Base-by-base conservation (phyloP, 768 basidiomycete species). In the Gloeophyllum trabeum region DNA sequence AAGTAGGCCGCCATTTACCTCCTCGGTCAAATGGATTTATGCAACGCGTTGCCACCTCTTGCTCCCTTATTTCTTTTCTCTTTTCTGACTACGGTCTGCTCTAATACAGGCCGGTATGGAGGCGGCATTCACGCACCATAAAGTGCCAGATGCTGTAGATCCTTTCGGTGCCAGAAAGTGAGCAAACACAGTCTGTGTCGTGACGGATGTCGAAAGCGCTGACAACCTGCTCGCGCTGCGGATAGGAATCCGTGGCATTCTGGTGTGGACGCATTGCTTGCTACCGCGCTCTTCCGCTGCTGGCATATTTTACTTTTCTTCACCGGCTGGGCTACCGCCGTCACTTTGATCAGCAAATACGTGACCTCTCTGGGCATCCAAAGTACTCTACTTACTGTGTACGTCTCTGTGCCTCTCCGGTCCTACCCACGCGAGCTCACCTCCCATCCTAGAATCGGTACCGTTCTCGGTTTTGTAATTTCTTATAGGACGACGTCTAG, bases 381-480 rank as follows among this genome's bases (percentile, higher is more conserved):
- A 25, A 56, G 67, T 7, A 79, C 78, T 0, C 63, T 85, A n/a
- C 62, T 84, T 38, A 84, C 81, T 24, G 77, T 81, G 80, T 81
- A 59, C 46, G 77, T 61, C 10, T 24, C 13, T 3, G 16, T 30
- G 7, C 16, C 18, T 45, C 35, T 10, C 43, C 16, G 28, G 22
- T 10, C 23, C 5, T 20, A 5, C 21, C 3, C 40, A 21, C 14
- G 36, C 30, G 24, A 38, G 35, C 39, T 48, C 12, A 39, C 26
- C 70, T 62, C 16, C 49, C 68, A 38, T 69, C 16, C 19, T 44
- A 66, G 66, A 19, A 48, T 67, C 26, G 67, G 82, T 68, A 81
- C 79, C 3, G 77, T 84, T 1, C 64, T 84, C 19, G 82, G 81
- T 68, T 84, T 84, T 48, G 72, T 84, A 25, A 75, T 84, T 40